A percentile compares a stretch with the other conserved stretches of the same genome.
Evolutionary conservation across 2,329 filamentous ascomycete species (phyloP).

Genomic region (Sclerotinia glacialis): DNA sequence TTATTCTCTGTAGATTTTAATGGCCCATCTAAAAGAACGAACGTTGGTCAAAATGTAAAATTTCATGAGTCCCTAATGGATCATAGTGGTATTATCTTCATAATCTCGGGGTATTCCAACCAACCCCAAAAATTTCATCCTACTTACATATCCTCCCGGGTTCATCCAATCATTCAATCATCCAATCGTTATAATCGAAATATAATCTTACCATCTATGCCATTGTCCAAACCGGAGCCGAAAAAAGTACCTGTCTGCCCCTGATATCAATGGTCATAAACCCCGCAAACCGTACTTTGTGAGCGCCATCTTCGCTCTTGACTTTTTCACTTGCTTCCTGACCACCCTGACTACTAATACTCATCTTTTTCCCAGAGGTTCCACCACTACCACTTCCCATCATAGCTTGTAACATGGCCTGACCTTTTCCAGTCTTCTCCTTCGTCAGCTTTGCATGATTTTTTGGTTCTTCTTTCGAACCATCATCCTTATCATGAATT

Average conservation of each 20-base stretch:
- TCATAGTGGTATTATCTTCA: constrained; percentile 7
- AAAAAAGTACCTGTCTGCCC: constrained; percentile 70
- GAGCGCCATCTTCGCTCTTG: constrained; percentile 37
- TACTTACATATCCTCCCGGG: constrained; percentile 1
- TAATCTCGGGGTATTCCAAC: background rate
- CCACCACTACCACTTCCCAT: constrained; percentile 29
- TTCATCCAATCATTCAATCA: constrained; percentile 20
- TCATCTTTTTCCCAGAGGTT: constrained; percentile 35
- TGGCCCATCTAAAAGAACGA: background rate
- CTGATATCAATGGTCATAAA: constrained; percentile 73
- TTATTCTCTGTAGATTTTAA: background rate
- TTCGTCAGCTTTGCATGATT: constrained; percentile 34
- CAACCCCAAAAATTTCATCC: background rate
- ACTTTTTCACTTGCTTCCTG: constrained; percentile 30
- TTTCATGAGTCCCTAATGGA: constrained; percentile 7
- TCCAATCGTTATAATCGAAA: background rate
- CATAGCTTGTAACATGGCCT: constrained; percentile 42
- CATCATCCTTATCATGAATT: constrained; percentile 38
- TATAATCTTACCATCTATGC: constrained; percentile 31
- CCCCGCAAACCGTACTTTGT: constrained; percentile 69
- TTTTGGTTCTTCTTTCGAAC: constrained; percentile 35
- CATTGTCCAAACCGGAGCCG: constrained; percentile 70
- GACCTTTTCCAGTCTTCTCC: constrained; percentile 34
- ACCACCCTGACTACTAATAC: constrained; percentile 26
- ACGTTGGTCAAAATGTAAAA: background rate